Percentiles rank a stretch among this genome's conserved stretches.
Conservation (phyloP, 116 monocot genomes). For the Trichopus zeylanicus region DNA sequence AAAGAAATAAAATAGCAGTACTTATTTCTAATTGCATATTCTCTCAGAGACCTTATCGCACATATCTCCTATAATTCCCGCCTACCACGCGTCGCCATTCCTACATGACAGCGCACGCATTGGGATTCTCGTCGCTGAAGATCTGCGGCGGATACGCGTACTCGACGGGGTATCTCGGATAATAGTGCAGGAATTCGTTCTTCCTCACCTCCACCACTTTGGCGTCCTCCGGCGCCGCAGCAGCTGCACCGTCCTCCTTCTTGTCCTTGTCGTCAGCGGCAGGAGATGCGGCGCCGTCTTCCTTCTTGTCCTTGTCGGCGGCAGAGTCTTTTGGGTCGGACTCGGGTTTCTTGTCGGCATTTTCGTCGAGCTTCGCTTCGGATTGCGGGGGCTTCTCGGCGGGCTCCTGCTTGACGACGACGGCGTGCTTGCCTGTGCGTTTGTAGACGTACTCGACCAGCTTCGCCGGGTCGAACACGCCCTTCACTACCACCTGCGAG, state of each 20-base stretch:
- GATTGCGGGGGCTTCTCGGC: conserved; percentile 14
- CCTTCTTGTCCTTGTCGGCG: conserved; percentile 18
- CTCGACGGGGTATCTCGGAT: conserved; percentile 47
- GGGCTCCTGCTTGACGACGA: conserved; percentile 53
- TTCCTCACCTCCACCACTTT: conserved; percentile 39
- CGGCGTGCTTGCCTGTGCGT: conserved; percentile 66
- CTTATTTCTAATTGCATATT: neutral
- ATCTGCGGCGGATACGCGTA: conserved; percentile 63
- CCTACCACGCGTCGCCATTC: too few relatives aligned
- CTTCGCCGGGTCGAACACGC: conserved; percentile 40
- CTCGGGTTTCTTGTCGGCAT: conserved; percentile 1
- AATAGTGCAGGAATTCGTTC: conserved; percentile 59
- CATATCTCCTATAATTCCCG: too few relatives aligned
- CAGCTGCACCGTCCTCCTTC: conserved; percentile 3
- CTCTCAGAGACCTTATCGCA: neutral
- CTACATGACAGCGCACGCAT: conserved; percentile 73
- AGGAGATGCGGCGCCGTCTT: neutral
- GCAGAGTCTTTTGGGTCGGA: too few relatives aligned
- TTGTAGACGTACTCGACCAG: conserved; percentile 60
- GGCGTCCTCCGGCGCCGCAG: conserved; percentile 4
- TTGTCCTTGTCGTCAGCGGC: conserved; percentile 1
- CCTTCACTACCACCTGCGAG: conserved; percentile 67
- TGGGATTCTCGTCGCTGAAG: conserved; percentile 88
- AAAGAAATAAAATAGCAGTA: neutral
- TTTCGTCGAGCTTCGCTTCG: conserved; percentile 7